A percentile compares a stretch with the other conserved stretches of the same genome.
Conservation (phyloP, 148 eudicot species). For the Dysphania ambrosioides region DNA sequence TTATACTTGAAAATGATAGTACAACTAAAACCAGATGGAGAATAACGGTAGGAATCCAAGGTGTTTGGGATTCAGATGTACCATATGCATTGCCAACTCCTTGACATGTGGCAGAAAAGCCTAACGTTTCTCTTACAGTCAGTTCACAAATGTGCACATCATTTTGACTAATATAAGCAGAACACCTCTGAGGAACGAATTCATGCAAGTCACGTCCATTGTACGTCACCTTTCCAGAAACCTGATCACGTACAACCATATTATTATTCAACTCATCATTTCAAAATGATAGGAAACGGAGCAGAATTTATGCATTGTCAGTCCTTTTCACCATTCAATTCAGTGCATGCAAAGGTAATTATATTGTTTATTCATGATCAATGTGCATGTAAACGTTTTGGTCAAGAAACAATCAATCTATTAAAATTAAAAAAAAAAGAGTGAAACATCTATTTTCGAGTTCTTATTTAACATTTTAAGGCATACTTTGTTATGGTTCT, state of each 20-base stretch:
- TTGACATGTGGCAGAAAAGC: conserved; percentile 26
- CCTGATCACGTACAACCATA: neutral
- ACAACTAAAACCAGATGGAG: no score
- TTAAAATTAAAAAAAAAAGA: no score
- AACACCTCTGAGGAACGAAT: conserved; percentile 28
- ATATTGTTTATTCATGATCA: no score
- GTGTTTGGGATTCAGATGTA: neutral
- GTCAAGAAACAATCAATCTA: no score
- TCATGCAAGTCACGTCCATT: conserved; percentile 31
- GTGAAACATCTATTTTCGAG: no score
- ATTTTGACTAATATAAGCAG: conserved; percentile 31
- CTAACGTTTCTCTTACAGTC: conserved; percentile 30
- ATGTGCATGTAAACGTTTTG: no score
- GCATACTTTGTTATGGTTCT: no score
- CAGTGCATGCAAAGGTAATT: neutral
- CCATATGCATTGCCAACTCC: conserved; percentile 28
- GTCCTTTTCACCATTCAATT: neutral
- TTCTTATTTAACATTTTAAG: no score
- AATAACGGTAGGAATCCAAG: no score
- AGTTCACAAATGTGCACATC: conserved; percentile 27
- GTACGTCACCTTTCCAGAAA: conserved; percentile 26
- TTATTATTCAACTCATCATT: neutral
- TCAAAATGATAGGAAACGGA: neutral
- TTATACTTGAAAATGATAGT: no score
- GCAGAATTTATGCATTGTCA: neutral